These are phyloP conservation scores for Coemansia sp. DNA, from an alignment of 192 early-diverging fungal genomes.

Conservation along the genomic window DNA sequence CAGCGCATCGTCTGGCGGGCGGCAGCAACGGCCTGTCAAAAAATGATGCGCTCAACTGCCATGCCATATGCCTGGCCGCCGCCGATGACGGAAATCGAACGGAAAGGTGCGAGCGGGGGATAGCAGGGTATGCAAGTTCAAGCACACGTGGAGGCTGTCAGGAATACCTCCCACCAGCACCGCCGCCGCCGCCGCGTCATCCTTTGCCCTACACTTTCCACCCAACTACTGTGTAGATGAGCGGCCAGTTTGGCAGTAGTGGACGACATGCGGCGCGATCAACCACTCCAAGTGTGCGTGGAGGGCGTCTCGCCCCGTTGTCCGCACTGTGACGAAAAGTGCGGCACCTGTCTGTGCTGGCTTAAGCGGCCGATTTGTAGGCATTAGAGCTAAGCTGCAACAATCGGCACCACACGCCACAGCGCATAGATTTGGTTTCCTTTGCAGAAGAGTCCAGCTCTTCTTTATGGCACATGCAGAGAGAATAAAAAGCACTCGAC, in stretches of 20 bases:
- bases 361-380: not conserved
- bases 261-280: not conserved
- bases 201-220: too few species aligned
- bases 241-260: too few species aligned
- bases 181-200: too few species aligned
- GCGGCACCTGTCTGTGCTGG: not conserved
- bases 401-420: not conserved
- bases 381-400: not conserved
- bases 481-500: not conserved
- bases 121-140: not conserved
- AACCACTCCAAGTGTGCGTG: not conserved
- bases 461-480: not conserved
- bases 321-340: not conserved
- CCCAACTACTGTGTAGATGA: too few species aligned
- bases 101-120: too few species aligned
- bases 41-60: not conserved
- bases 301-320: not conserved
- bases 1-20: not conserved
- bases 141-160: not conserved
- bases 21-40: not conserved
- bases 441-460: not conserved
- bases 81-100: not conserved
- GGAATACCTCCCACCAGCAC: not conserved
- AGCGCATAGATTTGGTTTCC: not conserved
- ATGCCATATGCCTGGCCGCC: not conserved